Evolutionary conservation across 2,329 filamentous ascomycete genomes (phyloP), one percentile per base, ranked within the genome.

Genomic region (Stylonectria norvegica): DNA sequence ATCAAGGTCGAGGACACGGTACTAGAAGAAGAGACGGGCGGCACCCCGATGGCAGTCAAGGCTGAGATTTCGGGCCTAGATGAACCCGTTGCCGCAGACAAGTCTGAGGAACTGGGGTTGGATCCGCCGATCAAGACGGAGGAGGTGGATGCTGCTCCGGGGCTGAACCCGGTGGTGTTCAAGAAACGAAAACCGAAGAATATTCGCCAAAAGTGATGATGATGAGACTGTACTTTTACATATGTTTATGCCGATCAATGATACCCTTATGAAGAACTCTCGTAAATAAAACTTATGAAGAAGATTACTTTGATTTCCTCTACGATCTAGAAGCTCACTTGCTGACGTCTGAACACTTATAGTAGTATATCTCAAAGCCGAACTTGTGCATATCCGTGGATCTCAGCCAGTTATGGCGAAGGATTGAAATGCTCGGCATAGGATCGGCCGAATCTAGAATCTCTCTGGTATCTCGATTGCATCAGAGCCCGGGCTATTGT

Each of bases 111-210:
- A 12, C 27, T 42, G 0, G 19, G 43, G 2, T 43, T 44, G 2
- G 47, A 43, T 2, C 16, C 43, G n/a, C 16, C 45, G 20, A 30
- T 71, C 18, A 76, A 76, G 57, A 58, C 67, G 34, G 73, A 77
- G 34, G 55, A 55, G 7, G n/a, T n/a, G n/a, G 50, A 52, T 29
- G 42, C 36, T 10, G 43, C 29, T 14, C 48, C 52, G 20, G 54
- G 48, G 16, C 36, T 60, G 3, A 57, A 69, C 9, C 71, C 76
- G 3, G 74, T 89, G 2, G 69, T 89, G 3, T 93, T 91, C 65
- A 91, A 90, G 67, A 90, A 89, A 68, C 72, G 86, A 38, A 91
- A 89, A 58, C 71, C 79, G 11, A 85, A 81, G 68, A 77, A 73
- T 36, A 71, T 81, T 23, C 74, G 80, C 15, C 75, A 81, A 52